These are phyloP conservation scores for Hibiscus mutabilis DNA, from an alignment of 345 rosid species.

Conservation along the genomic window DNA sequence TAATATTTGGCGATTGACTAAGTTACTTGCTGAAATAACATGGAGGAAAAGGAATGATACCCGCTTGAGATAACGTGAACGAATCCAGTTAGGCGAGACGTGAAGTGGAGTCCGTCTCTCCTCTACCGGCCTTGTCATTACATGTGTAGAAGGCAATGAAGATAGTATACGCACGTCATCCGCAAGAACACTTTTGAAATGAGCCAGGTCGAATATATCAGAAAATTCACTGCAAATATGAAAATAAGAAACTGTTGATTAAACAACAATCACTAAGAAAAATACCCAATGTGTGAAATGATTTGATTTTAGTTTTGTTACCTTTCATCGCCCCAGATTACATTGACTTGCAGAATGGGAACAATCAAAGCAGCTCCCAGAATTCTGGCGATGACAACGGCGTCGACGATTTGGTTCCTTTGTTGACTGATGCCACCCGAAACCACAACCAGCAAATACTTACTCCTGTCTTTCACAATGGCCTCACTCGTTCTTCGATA, in stretches of 20 bases:
- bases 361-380: slow-evolving; percentile 94
- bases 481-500: slow-evolving; percentile 44
- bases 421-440: slow-evolving; percentile 97
- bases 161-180: slow-evolving; percentile 83
- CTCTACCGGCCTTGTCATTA: slow-evolving; percentile 81
- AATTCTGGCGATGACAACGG: slow-evolving; percentile 91
- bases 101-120: slow-evolving; percentile 70
- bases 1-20: neutral
- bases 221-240: slow-evolving; percentile 69
- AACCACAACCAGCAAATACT: slow-evolving; percentile 80
- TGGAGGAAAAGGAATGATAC: slow-evolving; percentile 27
- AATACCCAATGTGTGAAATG: neutral
- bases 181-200: slow-evolving; percentile 71
- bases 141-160: slow-evolving; percentile 66
- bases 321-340: slow-evolving; percentile 99
- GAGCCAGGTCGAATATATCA: slow-evolving; percentile 88
- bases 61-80: slow-evolving; percentile 72
- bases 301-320: slow-evolving; percentile 10
- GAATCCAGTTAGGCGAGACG: slow-evolving; percentile 89
- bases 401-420: slow-evolving; percentile 98
- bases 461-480: slow-evolving; percentile 41
- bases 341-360: slow-evolving; percentile 89
- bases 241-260: neutral
- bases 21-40: neutral
- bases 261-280: slow-evolving; percentile 55